A percentile compares a stretch with the other conserved stretches of the same genome.
Evolutionary conservation across 441 rosid genomes (phyloP).

Genomic region (Pelargonium cotyledonis): DNA sequence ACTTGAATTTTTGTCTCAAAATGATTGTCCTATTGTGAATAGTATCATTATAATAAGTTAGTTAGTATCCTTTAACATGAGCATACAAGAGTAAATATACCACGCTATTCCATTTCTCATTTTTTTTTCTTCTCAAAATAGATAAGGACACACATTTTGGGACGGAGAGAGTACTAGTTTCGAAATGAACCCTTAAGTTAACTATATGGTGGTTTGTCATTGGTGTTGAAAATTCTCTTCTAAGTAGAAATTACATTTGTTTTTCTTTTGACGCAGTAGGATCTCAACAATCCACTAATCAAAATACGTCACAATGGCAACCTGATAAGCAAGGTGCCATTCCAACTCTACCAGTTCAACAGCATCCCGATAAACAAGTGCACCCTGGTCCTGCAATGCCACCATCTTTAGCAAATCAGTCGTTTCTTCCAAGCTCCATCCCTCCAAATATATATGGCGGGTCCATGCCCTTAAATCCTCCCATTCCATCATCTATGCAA

Average conservation of each 20-base stretch:
- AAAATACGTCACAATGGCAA: slow-evolving; percentile 45
- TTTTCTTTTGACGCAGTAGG: slow-evolving; percentile 38
- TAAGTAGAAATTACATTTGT: background rate
- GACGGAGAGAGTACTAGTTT: no score
- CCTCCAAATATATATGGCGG: slow-evolving; percentile 53
- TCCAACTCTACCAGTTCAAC: slow-evolving; percentile 38
- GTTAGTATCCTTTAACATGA: no score
- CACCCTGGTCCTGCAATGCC: slow-evolving; percentile 23
- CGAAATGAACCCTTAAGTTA: no score
- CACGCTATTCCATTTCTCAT: background rate
- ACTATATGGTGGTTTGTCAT: no score
- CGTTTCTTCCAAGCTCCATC: slow-evolving; percentile 50
- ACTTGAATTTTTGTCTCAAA: no score
- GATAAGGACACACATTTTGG: no score
- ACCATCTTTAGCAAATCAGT: slow-evolving; percentile 45
- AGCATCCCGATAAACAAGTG: slow-evolving; percentile 42
- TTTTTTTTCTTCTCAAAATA: no score
- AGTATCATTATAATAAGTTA: no score
- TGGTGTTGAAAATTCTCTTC: no score
- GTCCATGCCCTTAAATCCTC: slow-evolving; percentile 48
- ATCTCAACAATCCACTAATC: slow-evolving; percentile 39
- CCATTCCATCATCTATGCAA: slow-evolving; percentile 46
- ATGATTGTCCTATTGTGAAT: no score
- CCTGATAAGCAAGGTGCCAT: slow-evolving; percentile 39
- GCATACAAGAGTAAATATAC: no score